Evolutionary conservation across 768 basidiomycete species (phyloP).

Genomic region (Mycena filopes): DNA sequence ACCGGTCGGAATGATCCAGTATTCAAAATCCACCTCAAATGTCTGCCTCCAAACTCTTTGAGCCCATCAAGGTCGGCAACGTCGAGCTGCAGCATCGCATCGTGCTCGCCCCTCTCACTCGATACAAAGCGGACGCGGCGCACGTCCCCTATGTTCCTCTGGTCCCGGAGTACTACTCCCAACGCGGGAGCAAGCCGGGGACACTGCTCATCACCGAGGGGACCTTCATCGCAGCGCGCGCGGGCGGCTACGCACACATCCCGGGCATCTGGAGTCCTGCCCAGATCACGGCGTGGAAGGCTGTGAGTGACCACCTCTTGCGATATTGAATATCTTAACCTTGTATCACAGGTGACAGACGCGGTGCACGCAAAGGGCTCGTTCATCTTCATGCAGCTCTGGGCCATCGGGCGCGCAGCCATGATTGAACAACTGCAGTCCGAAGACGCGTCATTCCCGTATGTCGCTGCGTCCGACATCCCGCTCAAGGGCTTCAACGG

Average conservation of each 20-base stretch:
- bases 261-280: constrained; percentile 35
- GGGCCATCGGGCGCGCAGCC: constrained; percentile 41
- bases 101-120: no score
- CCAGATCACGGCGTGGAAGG: constrained; percentile 35
- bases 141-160: constrained; percentile 41
- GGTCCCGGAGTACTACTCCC: constrained; percentile 41
- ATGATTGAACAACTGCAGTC: constrained; percentile 41
- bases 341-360: constrained; percentile 49
- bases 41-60: constrained; percentile 40
- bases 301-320: constrained; percentile 8
- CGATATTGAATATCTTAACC: not conserved
- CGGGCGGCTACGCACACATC: constrained; percentile 37
- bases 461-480: constrained; percentile 40
- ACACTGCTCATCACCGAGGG: constrained; percentile 55
- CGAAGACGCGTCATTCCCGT: constrained; percentile 33
- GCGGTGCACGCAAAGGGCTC: constrained; percentile 61
- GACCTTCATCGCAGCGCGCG: constrained; percentile 44
- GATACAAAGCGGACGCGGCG: constrained; percentile 31
- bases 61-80: no score
- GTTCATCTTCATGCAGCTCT: constrained; percentile 55
- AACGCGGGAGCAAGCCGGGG: constrained; percentile 44
- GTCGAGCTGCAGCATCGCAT: no score
- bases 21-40: no score
- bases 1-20: no score
- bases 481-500: not conserved